phyloP scores from a whole-genome alignment of 2,329 filamentous ascomycete genomes.

The Knufia fluminis region DNA sequence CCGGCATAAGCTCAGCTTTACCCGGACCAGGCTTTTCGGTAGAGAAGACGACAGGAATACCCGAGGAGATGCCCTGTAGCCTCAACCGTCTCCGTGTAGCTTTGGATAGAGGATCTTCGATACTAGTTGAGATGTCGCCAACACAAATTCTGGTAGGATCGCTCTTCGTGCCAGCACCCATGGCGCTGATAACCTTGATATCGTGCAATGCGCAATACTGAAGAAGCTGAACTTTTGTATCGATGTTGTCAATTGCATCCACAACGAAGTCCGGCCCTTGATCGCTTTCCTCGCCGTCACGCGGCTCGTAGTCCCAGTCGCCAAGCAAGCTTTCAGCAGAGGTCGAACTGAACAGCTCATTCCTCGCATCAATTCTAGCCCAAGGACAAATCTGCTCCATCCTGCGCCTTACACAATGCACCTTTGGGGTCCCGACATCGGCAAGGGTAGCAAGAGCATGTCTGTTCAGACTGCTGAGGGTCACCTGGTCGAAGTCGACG shows the following conservation, averaged over 20 bases:
- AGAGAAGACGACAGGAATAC: conserved; percentile 87
- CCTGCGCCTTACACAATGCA: conserved; percentile 69
- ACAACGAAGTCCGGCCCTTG: conserved; percentile 73
- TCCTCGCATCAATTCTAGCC: conserved; percentile 77
- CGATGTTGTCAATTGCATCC: conserved; percentile 97
- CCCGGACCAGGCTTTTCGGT: conserved; percentile 83
- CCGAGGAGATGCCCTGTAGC: conserved; percentile 63
- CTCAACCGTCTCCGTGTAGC: conserved; percentile 74
- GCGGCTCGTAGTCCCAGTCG: conserved; percentile 48
- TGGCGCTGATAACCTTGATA: conserved; percentile 80
- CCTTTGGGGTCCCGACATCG: conserved; percentile 88
- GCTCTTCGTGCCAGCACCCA: conserved; percentile 94
- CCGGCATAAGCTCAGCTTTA: conserved; percentile 79
- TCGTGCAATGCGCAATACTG: conserved; percentile 74
- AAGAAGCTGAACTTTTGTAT: conserved; percentile 84
- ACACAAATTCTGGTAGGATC: conserved; percentile 75
- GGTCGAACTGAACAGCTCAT: conserved; percentile 68
- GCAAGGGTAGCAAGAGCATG: conserved; percentile 90
- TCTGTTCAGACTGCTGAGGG: conserved; percentile 85
- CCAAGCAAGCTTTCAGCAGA: conserved; percentile 59
- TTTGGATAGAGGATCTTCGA: conserved; percentile 79
- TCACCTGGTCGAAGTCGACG: conserved; percentile 96
- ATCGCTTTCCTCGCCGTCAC: conserved; percentile 39
- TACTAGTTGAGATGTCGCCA: conserved; percentile 79
- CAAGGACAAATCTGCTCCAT: conserved; percentile 84